Conservation (phyloP, 345 rosid species). For the Camelina sativa region DNA sequence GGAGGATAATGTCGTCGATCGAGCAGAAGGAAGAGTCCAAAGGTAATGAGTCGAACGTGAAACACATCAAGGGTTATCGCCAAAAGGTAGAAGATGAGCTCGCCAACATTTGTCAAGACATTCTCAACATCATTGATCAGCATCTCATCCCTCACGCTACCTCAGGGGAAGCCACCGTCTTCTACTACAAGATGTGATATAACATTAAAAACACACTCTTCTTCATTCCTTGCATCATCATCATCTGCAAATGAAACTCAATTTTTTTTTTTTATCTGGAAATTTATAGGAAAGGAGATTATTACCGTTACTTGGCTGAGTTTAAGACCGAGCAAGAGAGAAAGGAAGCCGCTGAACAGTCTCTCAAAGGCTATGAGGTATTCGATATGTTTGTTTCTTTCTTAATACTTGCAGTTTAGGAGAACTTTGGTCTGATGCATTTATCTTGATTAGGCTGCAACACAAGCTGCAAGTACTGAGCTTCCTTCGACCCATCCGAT, state of each 20-base stretch:
- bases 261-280: not conserved
- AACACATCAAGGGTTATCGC: constrained; percentile 77
- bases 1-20: constrained; percentile 98
- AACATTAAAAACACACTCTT: constrained; percentile 21
- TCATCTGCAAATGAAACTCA: not conserved
- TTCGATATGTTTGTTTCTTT: not conserved
- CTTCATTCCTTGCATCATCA: not conserved
- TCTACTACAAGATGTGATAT: constrained; percentile 87
- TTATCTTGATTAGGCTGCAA: constrained; percentile 69
- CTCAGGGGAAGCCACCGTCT: constrained; percentile 94
- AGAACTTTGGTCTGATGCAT: constrained; percentile 6
- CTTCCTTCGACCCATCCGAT: constrained; percentile 98
- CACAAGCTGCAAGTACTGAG: constrained; percentile 81
- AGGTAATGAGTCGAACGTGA: constrained; percentile 86
- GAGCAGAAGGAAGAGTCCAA: constrained; percentile 97
- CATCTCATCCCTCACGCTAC: constrained; percentile 82
- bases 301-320: constrained; percentile 92
- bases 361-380: constrained; percentile 95
- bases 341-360: constrained; percentile 93
- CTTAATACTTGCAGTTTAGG: not conserved
- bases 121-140: constrained; percentile 81
- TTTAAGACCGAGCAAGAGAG: constrained; percentile 87
- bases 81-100: constrained; percentile 97
- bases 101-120: constrained; percentile 79
- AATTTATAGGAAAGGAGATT: constrained; percentile 84